These are phyloP conservation scores for Geotrichum bryndzae DNA, from an alignment of 1,139 yeast species.

Conservation along the genomic window DNA sequence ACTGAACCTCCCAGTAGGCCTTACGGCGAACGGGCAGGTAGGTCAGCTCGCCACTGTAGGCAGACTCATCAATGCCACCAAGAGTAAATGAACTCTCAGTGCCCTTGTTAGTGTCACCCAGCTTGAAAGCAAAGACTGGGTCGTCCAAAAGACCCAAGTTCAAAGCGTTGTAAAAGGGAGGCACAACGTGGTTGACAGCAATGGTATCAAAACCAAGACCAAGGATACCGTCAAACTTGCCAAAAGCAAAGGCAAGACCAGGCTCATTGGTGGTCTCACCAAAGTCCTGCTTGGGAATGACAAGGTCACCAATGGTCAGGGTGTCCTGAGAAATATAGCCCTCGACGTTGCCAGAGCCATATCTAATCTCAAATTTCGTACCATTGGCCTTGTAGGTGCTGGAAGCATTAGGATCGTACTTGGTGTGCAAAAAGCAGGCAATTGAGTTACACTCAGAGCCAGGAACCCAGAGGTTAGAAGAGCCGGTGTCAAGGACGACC, in stretches of 20 bases:
- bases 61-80: constrained; percentile 81
- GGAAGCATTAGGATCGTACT: constrained; percentile 77
- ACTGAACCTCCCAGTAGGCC: constrained; percentile 98
- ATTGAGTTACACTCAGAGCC: constrained; percentile 79
- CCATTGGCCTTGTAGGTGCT: constrained; percentile 83
- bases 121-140: constrained; percentile 80
- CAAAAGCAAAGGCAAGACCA: constrained; percentile 95
- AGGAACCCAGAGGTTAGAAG: constrained; percentile 96
- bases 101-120: constrained; percentile 68
- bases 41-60: constrained; percentile 73
- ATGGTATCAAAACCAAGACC: constrained; percentile 92
- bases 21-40: constrained; percentile 98
- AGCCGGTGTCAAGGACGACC: constrained; percentile 78
- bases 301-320: constrained; percentile 72
- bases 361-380: constrained; percentile 71
- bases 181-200: constrained; percentile 80
- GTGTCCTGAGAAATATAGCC: constrained; percentile 88
- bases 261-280: constrained; percentile 98
- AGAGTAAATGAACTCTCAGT: constrained; percentile 79
- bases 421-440: constrained; percentile 89
- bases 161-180: constrained; percentile 89
- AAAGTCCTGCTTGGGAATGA: constrained; percentile 80
- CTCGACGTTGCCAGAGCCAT: constrained; percentile 88
- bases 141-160: constrained; percentile 72
- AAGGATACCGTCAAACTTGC: constrained; percentile 93